A percentile compares a stretch with the other conserved stretches of the same genome.
Evolutionary conservation across 2,329 filamentous ascomycete genomes (phyloP).

Genomic region (Fusarium sp.): DNA sequence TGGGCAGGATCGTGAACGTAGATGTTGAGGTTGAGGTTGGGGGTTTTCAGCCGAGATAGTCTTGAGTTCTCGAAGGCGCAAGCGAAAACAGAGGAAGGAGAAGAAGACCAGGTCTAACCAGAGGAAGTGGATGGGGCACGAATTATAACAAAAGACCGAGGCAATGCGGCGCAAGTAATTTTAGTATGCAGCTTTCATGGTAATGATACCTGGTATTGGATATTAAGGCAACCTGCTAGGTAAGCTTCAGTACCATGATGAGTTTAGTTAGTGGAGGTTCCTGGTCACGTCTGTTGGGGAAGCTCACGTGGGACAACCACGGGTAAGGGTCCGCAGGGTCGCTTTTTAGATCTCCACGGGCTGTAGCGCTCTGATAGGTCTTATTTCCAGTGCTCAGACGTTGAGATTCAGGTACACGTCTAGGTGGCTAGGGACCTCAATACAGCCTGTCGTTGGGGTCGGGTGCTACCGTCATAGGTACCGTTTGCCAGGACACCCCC

Average conservation of each 20-base stretch:
- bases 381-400: not conserved
- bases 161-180: slow-evolving; percentile 1
- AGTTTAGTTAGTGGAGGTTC: no score
- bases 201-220: not conserved
- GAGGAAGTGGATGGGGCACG: not conserved
- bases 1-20: slow-evolving; percentile 28
- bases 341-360: not conserved
- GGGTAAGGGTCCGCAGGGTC: slow-evolving; percentile 31
- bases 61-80: not conserved
- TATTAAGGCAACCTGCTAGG: no score
- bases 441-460: not conserved
- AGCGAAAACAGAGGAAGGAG: not conserved
- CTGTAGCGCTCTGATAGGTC: slow-evolving; percentile 1
- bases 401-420: slow-evolving; percentile 19
- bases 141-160: slow-evolving; percentile 4
- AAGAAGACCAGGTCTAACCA: not conserved
- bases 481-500: slow-evolving; percentile 19
- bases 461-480: slow-evolving; percentile 11
- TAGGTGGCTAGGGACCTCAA: no score
- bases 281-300: slow-evolving; percentile 39
- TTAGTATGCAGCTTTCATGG: not conserved
- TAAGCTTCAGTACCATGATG: no score
- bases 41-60: no score
- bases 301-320: slow-evolving; percentile 41
- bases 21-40: not conserved